Base-by-base conservation (phyloP, 164 flowering plant species). In the Brasenia schreberi region DNA sequence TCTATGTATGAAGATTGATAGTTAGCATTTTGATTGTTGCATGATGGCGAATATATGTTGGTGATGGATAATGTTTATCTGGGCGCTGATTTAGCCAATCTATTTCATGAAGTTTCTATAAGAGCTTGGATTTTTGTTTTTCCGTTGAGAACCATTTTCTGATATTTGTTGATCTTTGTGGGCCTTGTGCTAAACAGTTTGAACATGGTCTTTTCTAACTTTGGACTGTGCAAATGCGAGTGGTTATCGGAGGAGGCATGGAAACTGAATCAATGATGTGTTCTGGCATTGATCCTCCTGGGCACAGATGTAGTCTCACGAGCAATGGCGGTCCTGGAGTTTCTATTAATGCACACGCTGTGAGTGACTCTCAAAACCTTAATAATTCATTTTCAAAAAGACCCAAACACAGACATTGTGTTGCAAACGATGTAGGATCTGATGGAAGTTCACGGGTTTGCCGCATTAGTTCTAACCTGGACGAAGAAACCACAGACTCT, bases 401-500 rank as follows among this genome's bases (percentile, higher is more conserved):
- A 45, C 7, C 53, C 53, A 45, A 12, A 45, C 53, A 12, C 5
- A 45, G 53, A 45, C 53, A 12, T 45, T 7, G 7, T 45, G 1
- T 45, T 12, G 14, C 53, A 45, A 45, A 45, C 14, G 14, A 45
- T 45, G 53, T 45, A 7, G 53, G 53, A 45, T 45, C 53, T 45
- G 53, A 45, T 4, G 53, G 14, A 45, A 7, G 11, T 45, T 45
- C 14, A 45, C 11, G 53, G 11, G 11, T 45, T 7, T 12, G 53
- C 11, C 53, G 11, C 1, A 12, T 45, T 45, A 45, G 14, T 45
- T 12, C 53, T 2, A 45, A 45, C 14, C 2, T 45, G 53, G 53
- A 45, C 11, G 53, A 45, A 45, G 53, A 45, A 7, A 45, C 53
- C 53, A 45, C 14, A 2, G 53, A 45, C n/a, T 75, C 70, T 18